Percentiles rank a stretch among this genome's conserved stretches.
These are phyloP conservation scores for Guadua angustifolia DNA, from an alignment of 176 grass and related monocot species.

Conservation along the genomic window DNA sequence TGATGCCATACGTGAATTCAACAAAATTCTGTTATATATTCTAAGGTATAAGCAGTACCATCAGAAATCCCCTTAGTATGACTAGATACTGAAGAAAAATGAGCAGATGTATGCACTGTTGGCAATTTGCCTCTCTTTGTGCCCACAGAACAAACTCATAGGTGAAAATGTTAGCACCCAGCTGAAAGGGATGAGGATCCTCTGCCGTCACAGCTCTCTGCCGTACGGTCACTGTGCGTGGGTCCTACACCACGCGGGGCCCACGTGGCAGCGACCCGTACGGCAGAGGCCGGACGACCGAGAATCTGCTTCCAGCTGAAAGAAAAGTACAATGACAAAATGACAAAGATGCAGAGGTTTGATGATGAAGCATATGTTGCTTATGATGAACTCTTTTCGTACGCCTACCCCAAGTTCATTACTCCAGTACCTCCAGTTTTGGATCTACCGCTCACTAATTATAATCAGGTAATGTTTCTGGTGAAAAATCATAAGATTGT, in stretches of 20 bases:
- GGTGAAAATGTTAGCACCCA: slow-evolving; percentile 92
- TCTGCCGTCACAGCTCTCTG: no score
- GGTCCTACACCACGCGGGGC: no score
- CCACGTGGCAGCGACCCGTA: no score
- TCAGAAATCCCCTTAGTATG: slow-evolving; percentile 92
- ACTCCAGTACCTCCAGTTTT: slow-evolving; percentile 78
- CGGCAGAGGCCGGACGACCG: no score
- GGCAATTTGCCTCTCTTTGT: slow-evolving; percentile 88
- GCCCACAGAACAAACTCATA: slow-evolving; percentile 80
- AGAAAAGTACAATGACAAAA: slow-evolving; percentile 98
- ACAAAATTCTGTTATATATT: slow-evolving; percentile 96
- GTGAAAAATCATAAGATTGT: not conserved
- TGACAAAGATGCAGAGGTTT: slow-evolving; percentile 97
- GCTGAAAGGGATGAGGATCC: no score
- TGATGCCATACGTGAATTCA: slow-evolving; percentile 89
- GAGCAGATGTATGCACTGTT: slow-evolving; percentile 97
- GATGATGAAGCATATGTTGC: slow-evolving; percentile 92
- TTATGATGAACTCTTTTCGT: slow-evolving; percentile 94
- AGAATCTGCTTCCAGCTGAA: no score
- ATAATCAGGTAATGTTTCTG: slow-evolving; percentile 75
- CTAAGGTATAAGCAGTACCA: slow-evolving; percentile 97
- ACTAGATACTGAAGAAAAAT: slow-evolving; percentile 98
- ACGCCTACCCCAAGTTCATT: slow-evolving; percentile 98
- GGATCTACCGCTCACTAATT: slow-evolving; percentile 77
- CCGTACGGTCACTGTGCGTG: no score